Evolutionary conservation across 129 eudicot species (phyloP).

Genomic region (Pseudognaphalium luteoalbum): DNA sequence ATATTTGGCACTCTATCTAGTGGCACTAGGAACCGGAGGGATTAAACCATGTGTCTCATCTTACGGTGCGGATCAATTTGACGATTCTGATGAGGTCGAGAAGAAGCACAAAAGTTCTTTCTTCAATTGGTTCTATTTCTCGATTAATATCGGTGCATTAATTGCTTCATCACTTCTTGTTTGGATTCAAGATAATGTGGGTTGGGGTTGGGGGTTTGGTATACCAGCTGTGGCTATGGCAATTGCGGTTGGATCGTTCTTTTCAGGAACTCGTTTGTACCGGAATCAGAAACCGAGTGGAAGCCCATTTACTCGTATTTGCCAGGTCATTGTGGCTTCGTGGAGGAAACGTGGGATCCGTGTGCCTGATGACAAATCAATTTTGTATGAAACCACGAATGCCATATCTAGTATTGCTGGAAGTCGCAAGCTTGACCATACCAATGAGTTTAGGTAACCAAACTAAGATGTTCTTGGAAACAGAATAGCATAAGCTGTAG

Average conservation of each 20-base stretch:
- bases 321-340: constrained; percentile 64
- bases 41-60: constrained; percentile 88
- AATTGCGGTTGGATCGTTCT: constrained; percentile 61
- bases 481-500: not conserved
- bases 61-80: constrained; percentile 82
- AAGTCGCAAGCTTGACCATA: constrained; percentile 76
- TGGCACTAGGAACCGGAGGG: constrained; percentile 84
- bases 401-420: constrained; percentile 57
- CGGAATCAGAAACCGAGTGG: constrained; percentile 78
- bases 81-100: constrained; percentile 65
- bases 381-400: constrained; percentile 50
- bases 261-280: constrained; percentile 71
- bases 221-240: constrained; percentile 78
- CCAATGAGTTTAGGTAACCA: constrained; percentile 50
- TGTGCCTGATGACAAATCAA: constrained; percentile 48
- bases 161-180: constrained; percentile 61
- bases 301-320: constrained; percentile 72
- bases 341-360: constrained; percentile 46
- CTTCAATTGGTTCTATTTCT: constrained; percentile 86
- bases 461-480: not conserved
- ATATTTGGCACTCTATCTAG: constrained; percentile 58
- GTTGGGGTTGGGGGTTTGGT: constrained; percentile 94
- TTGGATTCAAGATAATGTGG: constrained; percentile 69
- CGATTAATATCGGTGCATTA: constrained; percentile 75
- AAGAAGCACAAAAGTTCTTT: constrained; percentile 69